Percentiles rank a stretch among this genome's conserved stretches.
Conservation (phyloP, 768 basidiomycete genomes). For the Termitomyces sp. region DNA sequence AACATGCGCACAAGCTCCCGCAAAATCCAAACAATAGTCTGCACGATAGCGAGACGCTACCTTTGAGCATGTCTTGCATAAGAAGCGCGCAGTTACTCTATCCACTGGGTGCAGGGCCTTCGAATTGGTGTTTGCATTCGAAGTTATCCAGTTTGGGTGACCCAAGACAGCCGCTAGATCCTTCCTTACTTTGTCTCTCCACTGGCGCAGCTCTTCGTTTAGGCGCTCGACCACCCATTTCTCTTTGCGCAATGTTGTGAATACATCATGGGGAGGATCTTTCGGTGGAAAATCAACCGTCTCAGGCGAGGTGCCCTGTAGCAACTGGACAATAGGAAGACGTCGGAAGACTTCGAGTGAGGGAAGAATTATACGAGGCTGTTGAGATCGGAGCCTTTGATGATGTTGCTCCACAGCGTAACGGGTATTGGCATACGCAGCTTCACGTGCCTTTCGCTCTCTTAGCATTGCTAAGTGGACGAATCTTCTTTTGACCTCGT, state of each 20-base stretch:
- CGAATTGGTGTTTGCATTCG: slow-evolving; percentile 39
- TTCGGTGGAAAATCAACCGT: slow-evolving; percentile 6
- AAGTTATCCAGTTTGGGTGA: slow-evolving; percentile 43
- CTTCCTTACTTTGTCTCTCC: slow-evolving; percentile 40
- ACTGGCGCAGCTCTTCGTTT: slow-evolving; percentile 37
- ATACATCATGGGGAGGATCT: slow-evolving; percentile 1
- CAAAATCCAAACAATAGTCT: slow-evolving; percentile 49
- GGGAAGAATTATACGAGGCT: slow-evolving; percentile 31
- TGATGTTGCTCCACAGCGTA: slow-evolving; percentile 37
- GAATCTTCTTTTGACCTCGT: slow-evolving; percentile 21
- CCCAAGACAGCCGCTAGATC: slow-evolving; percentile 45
- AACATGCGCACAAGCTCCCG: slow-evolving; percentile 52
- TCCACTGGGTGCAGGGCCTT: slow-evolving; percentile 49
- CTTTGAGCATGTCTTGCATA: slow-evolving; percentile 46
- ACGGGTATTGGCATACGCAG: slow-evolving; percentile 21
- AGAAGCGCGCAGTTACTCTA: slow-evolving; percentile 53
- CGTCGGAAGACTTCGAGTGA: slow-evolving; percentile 41
- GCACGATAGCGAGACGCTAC: slow-evolving; percentile 26
- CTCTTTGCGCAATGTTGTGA: slow-evolving; percentile 21
- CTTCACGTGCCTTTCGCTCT: slow-evolving; percentile 15
- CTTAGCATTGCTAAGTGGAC: slow-evolving; percentile 18
- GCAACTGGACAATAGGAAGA: slow-evolving; percentile 37
- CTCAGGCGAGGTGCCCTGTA: slow-evolving; percentile 23
- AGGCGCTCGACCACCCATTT: slow-evolving; percentile 32
- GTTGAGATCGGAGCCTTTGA: slow-evolving; percentile 34